A percentile compares a stretch with the other conserved stretches of the same genome.
Conservation (phyloP, 495 filamentous ascomycete genomes). For the Recurvomyces mirabilis region DNA sequence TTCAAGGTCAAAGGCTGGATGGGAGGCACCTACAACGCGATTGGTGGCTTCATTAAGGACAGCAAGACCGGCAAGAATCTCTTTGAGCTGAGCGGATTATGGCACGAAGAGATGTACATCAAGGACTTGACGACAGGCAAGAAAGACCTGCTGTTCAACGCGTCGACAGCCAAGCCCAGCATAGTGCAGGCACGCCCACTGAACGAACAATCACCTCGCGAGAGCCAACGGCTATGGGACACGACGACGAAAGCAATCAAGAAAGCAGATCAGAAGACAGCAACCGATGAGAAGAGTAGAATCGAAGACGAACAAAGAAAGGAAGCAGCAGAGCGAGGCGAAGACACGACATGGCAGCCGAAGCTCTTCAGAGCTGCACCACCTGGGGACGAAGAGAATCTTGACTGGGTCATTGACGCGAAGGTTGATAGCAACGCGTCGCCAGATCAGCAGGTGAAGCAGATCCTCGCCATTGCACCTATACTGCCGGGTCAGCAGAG, state of each 20-base stretch:
- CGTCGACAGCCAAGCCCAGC: slow-evolving; percentile 60
- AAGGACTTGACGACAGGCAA: slow-evolving; percentile 73
- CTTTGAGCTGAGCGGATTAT: slow-evolving; percentile 83
- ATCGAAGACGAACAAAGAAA: slow-evolving; percentile 87
- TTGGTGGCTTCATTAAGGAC: slow-evolving; percentile 85
- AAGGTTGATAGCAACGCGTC: slow-evolving; percentile 53
- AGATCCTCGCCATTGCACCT: slow-evolving; percentile 77
- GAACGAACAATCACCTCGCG: slow-evolving; percentile 78
- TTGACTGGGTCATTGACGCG: slow-evolving; percentile 93
- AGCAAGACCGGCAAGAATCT: slow-evolving; percentile 73
- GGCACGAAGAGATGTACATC: slow-evolving; percentile 89
- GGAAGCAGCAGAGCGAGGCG: slow-evolving; percentile 73
- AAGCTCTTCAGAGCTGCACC: slow-evolving; percentile 64
- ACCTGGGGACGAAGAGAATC: slow-evolving; percentile 73
- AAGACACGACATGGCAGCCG: slow-evolving; percentile 83
- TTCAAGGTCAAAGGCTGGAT: slow-evolving; percentile 99
- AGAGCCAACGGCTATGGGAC: slow-evolving; percentile 81
- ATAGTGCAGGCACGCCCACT: slow-evolving; percentile 64
- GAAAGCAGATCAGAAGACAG: slow-evolving; percentile 71
- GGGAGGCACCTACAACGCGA: slow-evolving; percentile 89
- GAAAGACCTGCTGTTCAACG: slow-evolving; percentile 83
- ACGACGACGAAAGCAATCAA: slow-evolving; percentile 70
- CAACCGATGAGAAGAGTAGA: slow-evolving; percentile 89
- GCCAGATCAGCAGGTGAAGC: slow-evolving; percentile 62
- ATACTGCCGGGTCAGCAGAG: slow-evolving; percentile 76